phyloP scores from a whole-genome alignment of 2,329 filamentous ascomycete species.

The Verticillium dahliae region DNA sequence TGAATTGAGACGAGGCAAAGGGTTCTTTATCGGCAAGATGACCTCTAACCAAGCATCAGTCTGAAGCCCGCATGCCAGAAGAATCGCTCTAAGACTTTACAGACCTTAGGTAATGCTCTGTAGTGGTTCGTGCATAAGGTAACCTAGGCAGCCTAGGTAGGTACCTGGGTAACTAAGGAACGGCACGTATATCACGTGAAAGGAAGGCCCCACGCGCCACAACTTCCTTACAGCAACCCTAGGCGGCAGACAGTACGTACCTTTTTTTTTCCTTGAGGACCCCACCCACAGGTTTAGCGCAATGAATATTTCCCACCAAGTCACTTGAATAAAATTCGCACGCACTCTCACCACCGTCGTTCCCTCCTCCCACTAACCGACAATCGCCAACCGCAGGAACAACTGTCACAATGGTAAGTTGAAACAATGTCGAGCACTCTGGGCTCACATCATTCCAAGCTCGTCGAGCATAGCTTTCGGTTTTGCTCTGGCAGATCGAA shows the following conservation, averaged over 20 bases:
- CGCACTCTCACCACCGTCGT: slow-evolving; percentile 1
- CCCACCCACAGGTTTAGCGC: not conserved
- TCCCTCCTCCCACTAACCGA: not conserved
- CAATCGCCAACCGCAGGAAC: not conserved
- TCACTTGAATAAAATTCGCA: not conserved
- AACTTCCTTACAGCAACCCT: not conserved
- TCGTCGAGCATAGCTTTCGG: not conserved
- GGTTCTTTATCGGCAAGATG: no score
- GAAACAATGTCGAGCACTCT: not conserved
- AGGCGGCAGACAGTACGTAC: slow-evolving; percentile 4
- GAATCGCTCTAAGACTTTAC: no score
- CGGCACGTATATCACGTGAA: not conserved
- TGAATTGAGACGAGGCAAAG: no score
- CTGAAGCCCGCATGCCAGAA: no score
- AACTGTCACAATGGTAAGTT: slow-evolving; percentile 3
- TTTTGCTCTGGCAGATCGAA: not conserved
- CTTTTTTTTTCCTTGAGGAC: slow-evolving; percentile 14
- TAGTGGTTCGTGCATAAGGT: no score
- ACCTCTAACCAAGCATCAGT: no score
- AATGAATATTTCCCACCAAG: not conserved
- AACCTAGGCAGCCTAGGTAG: no score
- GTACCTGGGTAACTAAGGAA: not conserved
- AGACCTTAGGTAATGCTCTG: no score
- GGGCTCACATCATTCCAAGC: not conserved
- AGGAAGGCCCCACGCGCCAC: not conserved